A percentile compares a stretch with the other conserved stretches of the same genome.
Conservation (phyloP, 257 asterid genomes). For the Cordia subcordata region DNA sequence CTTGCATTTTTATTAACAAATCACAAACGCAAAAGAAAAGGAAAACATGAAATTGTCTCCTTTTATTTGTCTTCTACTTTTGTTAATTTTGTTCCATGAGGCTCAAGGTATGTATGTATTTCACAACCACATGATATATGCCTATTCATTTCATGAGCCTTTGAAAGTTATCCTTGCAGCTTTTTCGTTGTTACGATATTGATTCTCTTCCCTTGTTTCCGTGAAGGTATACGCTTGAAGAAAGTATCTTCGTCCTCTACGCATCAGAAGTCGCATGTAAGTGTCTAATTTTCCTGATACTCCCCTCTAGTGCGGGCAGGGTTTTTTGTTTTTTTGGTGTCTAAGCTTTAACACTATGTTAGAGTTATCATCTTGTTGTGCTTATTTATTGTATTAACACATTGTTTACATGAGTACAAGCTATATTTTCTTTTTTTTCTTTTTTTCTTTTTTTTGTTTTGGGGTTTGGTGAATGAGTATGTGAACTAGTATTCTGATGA, state of each 20-base stretch:
- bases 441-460: too few species aligned
- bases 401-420: background rate
- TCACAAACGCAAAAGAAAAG: background rate
- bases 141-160: too few species aligned
- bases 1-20: constrained; percentile 4
- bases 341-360: too few species aligned
- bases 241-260: constrained; percentile 21
- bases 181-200: too few species aligned
- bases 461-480: too few species aligned
- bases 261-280: constrained; percentile 30
- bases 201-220: background rate
- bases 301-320: too few species aligned
- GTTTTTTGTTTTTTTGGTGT: too few species aligned
- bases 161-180: too few species aligned
- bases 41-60: constrained; percentile 33
- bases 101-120: constrained; percentile 48
- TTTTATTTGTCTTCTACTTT: constrained; percentile 34
- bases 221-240: constrained; percentile 39
- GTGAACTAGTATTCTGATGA: background rate
- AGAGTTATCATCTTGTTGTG: too few species aligned
- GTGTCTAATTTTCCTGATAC: constrained; percentile 1
- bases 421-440: too few species aligned
- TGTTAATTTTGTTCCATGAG: constrained; percentile 34
- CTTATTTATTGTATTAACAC: too few species aligned
- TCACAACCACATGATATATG: background rate